phyloP scores from a whole-genome alignment of 306 rosid genomes.

The Cucumis hystrix region DNA sequence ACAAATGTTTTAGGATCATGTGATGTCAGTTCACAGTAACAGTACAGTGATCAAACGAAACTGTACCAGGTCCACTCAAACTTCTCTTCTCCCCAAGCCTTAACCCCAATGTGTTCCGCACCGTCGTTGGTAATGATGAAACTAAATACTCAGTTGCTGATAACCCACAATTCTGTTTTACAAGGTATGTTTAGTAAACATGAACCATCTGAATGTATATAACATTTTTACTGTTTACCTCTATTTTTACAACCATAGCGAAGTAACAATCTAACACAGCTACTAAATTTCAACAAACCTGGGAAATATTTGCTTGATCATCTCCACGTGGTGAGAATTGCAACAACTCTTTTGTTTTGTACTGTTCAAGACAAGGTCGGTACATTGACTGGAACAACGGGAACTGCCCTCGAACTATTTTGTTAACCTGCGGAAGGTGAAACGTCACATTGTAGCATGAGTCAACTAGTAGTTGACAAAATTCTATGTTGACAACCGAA shows the following conservation, averaged over 20 bases:
- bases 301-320: conserved; percentile 34
- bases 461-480: not conserved
- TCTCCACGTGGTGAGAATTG: conserved; percentile 31
- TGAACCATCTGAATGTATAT: not conserved
- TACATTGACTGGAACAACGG: conserved; percentile 58
- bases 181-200: not conserved
- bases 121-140: conserved; percentile 49
- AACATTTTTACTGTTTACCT: not conserved
- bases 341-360: conserved; percentile 47
- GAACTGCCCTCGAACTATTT: conserved; percentile 72
- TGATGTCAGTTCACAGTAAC: not conserved
- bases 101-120: conserved; percentile 47
- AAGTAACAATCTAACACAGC: not conserved
- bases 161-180: conserved; percentile 47
- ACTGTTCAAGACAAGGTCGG: conserved; percentile 66
- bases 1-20: not conserved
- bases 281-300: conserved; percentile 35
- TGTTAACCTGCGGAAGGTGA: conserved; percentile 41
- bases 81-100: conserved; percentile 31
- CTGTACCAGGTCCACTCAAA: conserved; percentile 41
- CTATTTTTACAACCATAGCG: not conserved
- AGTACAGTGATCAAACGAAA: not conserved
- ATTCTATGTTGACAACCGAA: not conserved
- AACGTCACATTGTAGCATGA: not conserved
- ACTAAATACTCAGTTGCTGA: conserved; percentile 37